Percentiles rank a stretch among this genome's conserved stretches.
Evolutionary conservation across 345 rosid species (phyloP).

Genomic region (Rubroshorea leprosula): DNA sequence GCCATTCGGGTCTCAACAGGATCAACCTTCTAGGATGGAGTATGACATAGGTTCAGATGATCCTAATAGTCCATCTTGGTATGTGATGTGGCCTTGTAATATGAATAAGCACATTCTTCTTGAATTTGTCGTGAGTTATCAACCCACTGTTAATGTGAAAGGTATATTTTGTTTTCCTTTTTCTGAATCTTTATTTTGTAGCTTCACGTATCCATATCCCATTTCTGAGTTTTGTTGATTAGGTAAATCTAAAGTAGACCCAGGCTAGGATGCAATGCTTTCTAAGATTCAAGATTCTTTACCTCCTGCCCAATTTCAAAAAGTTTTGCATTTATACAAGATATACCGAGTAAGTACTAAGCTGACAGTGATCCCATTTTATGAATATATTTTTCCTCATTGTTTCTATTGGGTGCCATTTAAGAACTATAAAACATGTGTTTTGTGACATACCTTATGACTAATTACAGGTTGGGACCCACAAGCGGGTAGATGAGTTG

Average conservation of each 20-base stretch:
- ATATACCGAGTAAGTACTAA: too few relatives aligned
- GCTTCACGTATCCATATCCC: conserved; percentile 8
- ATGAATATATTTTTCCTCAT: too few relatives aligned
- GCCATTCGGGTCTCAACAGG: conserved; percentile 32
- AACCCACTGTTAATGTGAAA: conserved; percentile 18
- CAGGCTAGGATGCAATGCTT: too few relatives aligned
- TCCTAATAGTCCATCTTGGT: conserved; percentile 31
- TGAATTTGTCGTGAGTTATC: conserved; percentile 43
- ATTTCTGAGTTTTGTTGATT: too few relatives aligned
- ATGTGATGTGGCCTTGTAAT: conserved; percentile 37
- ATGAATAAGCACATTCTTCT: conserved; percentile 42
- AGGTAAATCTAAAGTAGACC: too few relatives aligned
- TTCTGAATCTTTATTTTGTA: neutral
- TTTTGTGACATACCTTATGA: neutral
- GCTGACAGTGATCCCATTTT: too few relatives aligned
- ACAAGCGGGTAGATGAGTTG: too few relatives aligned
- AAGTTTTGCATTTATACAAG: too few relatives aligned
- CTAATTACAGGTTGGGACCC: too few relatives aligned
- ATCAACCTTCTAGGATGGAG: conserved; percentile 24
- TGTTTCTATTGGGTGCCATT: too few relatives aligned
- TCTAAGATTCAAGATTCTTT: too few relatives aligned
- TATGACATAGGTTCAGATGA: conserved; percentile 45
- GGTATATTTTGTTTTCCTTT: conserved; percentile 19
- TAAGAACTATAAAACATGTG: neutral
- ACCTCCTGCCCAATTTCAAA: too few relatives aligned